phyloP scores from a whole-genome alignment of 2,329 filamentous ascomycete species.

The Fonsecaea nubica region DNA sequence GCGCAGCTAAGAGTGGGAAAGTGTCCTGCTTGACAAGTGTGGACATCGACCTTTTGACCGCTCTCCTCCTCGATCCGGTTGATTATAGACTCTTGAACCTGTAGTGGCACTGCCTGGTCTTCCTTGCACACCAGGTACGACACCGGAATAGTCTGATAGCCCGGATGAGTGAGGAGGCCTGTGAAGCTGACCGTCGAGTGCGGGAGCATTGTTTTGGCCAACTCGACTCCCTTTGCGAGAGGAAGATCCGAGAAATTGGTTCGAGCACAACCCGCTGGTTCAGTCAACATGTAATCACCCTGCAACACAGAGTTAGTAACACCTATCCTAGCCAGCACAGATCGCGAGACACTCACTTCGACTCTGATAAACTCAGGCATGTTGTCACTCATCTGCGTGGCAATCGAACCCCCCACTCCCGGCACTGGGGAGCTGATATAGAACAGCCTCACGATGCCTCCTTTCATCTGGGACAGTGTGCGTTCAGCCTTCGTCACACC shows the following conservation, averaged over 20 bases:
- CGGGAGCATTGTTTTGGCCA: conserved; percentile 33
- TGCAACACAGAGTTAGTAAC: conserved; percentile 1
- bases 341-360: background rate
- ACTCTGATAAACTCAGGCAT: conserved; percentile 7
- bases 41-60: conserved; percentile 1
- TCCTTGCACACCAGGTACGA: conserved; percentile 51
- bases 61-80: conserved; percentile 11
- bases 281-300: conserved; percentile 18
- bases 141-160: conserved; percentile 48
- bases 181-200: conserved; percentile 42
- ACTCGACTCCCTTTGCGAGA: conserved; percentile 13
- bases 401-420: conserved; percentile 11
- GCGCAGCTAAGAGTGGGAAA: background rate
- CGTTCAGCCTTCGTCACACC: conserved; percentile 32
- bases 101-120: conserved; percentile 47
- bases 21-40: conserved; percentile 33
- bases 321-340: background rate
- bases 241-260: conserved; percentile 47
- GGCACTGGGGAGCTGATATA: conserved; percentile 40
- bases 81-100: conserved; percentile 47
- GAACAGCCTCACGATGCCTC: conserved; percentile 38
- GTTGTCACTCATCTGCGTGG: background rate
- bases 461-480: conserved; percentile 15
- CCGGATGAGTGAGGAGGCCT: conserved; percentile 43
- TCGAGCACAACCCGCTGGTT: conserved; percentile 15